Percentiles rank a stretch among this genome's conserved stretches.
These are phyloP conservation scores for Trametes cinnabarina DNA, from an alignment of 768 basidiomycete genomes.

Conservation along the genomic window DNA sequence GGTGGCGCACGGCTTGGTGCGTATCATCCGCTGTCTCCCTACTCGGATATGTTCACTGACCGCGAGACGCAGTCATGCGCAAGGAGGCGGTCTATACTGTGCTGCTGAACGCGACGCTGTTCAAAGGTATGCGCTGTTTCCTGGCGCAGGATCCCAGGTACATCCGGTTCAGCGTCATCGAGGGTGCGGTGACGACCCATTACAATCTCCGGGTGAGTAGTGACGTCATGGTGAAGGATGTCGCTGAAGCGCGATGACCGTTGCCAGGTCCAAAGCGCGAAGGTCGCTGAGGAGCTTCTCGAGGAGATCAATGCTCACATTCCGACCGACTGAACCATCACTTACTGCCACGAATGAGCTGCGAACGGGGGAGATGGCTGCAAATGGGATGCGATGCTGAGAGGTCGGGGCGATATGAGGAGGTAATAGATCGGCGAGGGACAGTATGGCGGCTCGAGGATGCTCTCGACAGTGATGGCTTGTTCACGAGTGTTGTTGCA, in stretches of 20 bases:
- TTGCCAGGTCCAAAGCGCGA: slow-evolving; percentile 71
- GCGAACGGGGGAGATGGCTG: not conserved
- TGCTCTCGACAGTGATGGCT: not conserved
- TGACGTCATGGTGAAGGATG: no score
- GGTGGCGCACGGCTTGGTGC: slow-evolving; percentile 67
- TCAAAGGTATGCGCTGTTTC: slow-evolving; percentile 73
- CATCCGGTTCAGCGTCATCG: slow-evolving; percentile 71
- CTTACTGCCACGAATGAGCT: not conserved
- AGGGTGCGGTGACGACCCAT: slow-evolving; percentile 56
- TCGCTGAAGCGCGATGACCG: no score
- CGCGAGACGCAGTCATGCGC: slow-evolving; percentile 62
- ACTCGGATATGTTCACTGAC: slow-evolving; percentile 4
- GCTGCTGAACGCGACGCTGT: slow-evolving; percentile 71
- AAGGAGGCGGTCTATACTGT: slow-evolving; percentile 80
- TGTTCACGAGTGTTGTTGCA: not conserved
- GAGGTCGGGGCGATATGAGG: not conserved
- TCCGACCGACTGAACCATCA: slow-evolving; percentile 24
- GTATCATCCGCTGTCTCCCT: slow-evolving; percentile 25
- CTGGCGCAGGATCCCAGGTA: slow-evolving; percentile 79
- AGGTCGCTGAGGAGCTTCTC: slow-evolving; percentile 67
- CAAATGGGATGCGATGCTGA: not conserved
- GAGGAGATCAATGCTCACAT: slow-evolving; percentile 50
- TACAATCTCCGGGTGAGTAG: slow-evolving; percentile 70
- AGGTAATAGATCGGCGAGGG: not conserved
- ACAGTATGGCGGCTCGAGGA: not conserved